Evolutionary conservation across 352 stramenopile species (phyloP).

Genomic region (Phytophthora pluvialis): DNA sequence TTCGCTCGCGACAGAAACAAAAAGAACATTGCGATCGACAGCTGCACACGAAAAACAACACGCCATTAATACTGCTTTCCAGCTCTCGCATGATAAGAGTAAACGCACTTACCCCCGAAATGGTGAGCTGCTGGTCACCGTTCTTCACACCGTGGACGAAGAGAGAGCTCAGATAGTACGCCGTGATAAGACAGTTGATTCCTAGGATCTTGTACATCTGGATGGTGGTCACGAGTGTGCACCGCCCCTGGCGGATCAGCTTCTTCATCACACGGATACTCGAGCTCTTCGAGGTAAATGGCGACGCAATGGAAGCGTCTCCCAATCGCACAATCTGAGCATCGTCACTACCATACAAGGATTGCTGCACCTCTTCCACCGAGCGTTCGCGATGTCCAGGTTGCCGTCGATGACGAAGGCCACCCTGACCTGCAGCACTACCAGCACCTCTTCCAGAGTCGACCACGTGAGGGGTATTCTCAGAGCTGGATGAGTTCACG

Average conservation of each 20-base stretch:
- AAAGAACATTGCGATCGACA: slow-evolving; percentile 80
- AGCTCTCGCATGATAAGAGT: slow-evolving; percentile 60
- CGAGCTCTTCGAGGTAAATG: slow-evolving; percentile 97
- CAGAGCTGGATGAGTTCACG: slow-evolving; percentile 77
- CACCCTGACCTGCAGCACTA: slow-evolving; percentile 49
- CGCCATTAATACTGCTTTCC: slow-evolving; percentile 29
- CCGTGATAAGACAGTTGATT: slow-evolving; percentile 98
- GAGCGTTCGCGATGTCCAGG: slow-evolving; percentile 53
- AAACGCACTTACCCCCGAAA: slow-evolving; percentile 39
- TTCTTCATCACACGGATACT: slow-evolving; percentile 92
- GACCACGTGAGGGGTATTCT: slow-evolving; percentile 50
- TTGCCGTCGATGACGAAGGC: slow-evolving; percentile 66
- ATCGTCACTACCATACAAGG: slow-evolving; percentile 84
- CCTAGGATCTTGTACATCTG: slow-evolving; percentile 99
- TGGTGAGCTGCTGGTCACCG: slow-evolving; percentile 95
- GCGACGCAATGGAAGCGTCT: slow-evolving; percentile 99
- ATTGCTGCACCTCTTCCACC: slow-evolving; percentile 65
- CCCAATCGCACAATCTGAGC: slow-evolving; percentile 97
- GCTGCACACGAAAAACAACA: slow-evolving; percentile 57
- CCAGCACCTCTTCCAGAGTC: slow-evolving; percentile 46
- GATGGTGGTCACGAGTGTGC: slow-evolving; percentile 98
- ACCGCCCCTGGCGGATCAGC: slow-evolving; percentile 97
- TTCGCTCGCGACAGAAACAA: slow-evolving; percentile 79
- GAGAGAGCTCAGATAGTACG: slow-evolving; percentile 97
- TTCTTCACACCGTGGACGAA: slow-evolving; percentile 99